A percentile compares a stretch with the other conserved stretches of the same genome.
phyloP scores from a whole-genome alignment of 768 basidiomycete species.

The Rhodotorula graminis region DNA sequence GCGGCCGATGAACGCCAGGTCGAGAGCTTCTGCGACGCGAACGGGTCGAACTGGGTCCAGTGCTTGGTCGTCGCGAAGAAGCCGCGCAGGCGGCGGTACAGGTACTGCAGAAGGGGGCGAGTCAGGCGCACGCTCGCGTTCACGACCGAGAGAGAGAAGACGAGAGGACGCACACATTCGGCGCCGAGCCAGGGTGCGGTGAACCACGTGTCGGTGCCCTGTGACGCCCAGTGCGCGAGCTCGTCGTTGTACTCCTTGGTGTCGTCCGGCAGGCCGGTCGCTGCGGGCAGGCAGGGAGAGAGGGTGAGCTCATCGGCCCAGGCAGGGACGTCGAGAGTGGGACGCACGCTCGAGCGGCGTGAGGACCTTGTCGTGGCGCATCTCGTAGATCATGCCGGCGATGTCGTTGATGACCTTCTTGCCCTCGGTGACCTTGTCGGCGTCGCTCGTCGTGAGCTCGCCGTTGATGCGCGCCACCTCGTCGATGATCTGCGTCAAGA shows the following conservation, averaged over 20 bases:
- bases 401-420: slow-evolving; percentile 68
- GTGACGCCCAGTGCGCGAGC: slow-evolving; percentile 53
- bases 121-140: not conserved
- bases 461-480: slow-evolving; percentile 67
- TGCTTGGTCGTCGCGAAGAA: slow-evolving; percentile 63
- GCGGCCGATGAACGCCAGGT: slow-evolving; percentile 61
- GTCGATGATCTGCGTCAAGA: slow-evolving; percentile 75
- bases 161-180: slow-evolving; percentile 59
- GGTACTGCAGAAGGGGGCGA: slow-evolving; percentile 44
- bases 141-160: not conserved
- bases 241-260: slow-evolving; percentile 71
- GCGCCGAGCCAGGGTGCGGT: slow-evolving; percentile 92
- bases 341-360: slow-evolving; percentile 57
- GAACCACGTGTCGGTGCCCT: slow-evolving; percentile 67
- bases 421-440: slow-evolving; percentile 62
- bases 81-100: slow-evolving; percentile 76
- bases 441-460: slow-evolving; percentile 40
- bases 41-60: slow-evolving; percentile 79
- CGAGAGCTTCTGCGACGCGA: slow-evolving; percentile 68
- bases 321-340: not conserved
- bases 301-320: not conserved
- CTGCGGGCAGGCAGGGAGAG: not conserved
- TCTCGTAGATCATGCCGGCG: slow-evolving; percentile 77
- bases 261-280: slow-evolving; percentile 41
- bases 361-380: slow-evolving; percentile 62